A percentile compares a stretch with the other conserved stretches of the same genome.
phyloP scores from a whole-genome alignment of 768 basidiomycete genomes.

The Boletus insuetus region DNA sequence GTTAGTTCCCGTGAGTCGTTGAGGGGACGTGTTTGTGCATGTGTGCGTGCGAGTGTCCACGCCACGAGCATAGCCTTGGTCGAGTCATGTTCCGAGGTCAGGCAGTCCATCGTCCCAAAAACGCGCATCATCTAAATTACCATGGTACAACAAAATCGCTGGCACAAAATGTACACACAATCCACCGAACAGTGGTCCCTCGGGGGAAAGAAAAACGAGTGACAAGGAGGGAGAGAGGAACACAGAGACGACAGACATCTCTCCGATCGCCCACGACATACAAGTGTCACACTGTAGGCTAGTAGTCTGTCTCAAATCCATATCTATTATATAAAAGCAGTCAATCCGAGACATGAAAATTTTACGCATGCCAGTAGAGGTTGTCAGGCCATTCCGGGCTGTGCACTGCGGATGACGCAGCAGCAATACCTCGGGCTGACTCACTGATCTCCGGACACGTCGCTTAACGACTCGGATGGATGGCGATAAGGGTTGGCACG shows the following conservation, averaged over 20 bases:
- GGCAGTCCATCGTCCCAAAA: no score
- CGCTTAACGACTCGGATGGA: conserved; percentile 1
- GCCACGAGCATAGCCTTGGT: no score
- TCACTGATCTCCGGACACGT: conserved; percentile 20
- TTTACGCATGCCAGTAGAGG: conserved; percentile 4
- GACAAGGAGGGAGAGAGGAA: neutral
- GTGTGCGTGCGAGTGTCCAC: neutral
- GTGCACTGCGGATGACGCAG: conserved; percentile 4
- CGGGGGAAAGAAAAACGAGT: conserved; percentile 6
- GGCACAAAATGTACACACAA: conserved; percentile 7
- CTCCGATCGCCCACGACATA: conserved; percentile 2
- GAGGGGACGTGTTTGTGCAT: conserved; percentile 1
- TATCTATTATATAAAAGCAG: conserved; percentile 19
- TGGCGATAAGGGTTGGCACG: conserved; percentile 7
- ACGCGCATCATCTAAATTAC: neutral
- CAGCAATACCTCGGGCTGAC: conserved; percentile 16
- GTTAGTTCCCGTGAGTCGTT: no score
- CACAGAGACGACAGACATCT: conserved; percentile 12
- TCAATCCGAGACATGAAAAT: conserved; percentile 7
- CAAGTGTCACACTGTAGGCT: conserved; percentile 1
- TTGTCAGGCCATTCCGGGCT: conserved; percentile 5
- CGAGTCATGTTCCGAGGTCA: no score
- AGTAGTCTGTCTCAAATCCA: conserved; percentile 22
- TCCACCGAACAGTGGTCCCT: conserved; percentile 11
- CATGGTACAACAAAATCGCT: conserved; percentile 13